Conservation (phyloP, 1,284 basidiomycete species). For the Trametes polyzona region DNA sequence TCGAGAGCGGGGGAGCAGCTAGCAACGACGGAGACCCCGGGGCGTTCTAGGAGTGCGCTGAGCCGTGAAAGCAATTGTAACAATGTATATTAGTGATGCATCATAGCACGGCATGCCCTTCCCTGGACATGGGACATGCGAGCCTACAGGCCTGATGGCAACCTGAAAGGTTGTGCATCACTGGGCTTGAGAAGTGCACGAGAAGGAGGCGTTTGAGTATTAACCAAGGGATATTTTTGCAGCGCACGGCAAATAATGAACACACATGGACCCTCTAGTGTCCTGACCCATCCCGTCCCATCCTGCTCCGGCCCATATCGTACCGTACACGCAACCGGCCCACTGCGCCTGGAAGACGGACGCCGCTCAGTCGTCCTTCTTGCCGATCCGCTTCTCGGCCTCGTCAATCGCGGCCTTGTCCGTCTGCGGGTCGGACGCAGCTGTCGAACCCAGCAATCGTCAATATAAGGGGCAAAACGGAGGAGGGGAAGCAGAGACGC, state of each 20-base stretch:
- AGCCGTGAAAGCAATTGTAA: not conserved
- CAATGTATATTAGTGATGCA: not conserved
- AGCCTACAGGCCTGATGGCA: too few relatives aligned
- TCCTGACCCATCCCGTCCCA: not conserved
- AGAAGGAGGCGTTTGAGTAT: not conserved
- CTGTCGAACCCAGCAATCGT: not conserved
- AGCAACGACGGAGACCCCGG: constrained; percentile 25
- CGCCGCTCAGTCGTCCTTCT: constrained; percentile 71
- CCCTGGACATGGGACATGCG: too few relatives aligned
- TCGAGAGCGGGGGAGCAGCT: constrained; percentile 24
- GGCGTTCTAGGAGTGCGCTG: constrained; percentile 1
- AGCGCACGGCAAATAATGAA: constrained; percentile 3
- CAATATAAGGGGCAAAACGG: too few relatives aligned
- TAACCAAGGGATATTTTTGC: constrained; percentile 16
- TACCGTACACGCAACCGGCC: constrained; percentile 6
- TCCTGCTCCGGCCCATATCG: constrained; percentile 11
- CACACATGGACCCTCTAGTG: not conserved
- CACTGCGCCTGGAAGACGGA: not conserved
- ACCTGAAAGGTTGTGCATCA: too few relatives aligned
- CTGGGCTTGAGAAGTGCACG: too few relatives aligned
- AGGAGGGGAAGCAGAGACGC: constrained; percentile 37
- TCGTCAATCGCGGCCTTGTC: constrained; percentile 86
- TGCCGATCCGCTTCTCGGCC: constrained; percentile 83
- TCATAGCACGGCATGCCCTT: too few relatives aligned
- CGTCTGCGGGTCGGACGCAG: constrained; percentile 67